Percentiles rank a stretch among this genome's conserved stretches.
Conservation (phyloP, 495 filamentous ascomycete species). For the Xylaria venustula region DNA sequence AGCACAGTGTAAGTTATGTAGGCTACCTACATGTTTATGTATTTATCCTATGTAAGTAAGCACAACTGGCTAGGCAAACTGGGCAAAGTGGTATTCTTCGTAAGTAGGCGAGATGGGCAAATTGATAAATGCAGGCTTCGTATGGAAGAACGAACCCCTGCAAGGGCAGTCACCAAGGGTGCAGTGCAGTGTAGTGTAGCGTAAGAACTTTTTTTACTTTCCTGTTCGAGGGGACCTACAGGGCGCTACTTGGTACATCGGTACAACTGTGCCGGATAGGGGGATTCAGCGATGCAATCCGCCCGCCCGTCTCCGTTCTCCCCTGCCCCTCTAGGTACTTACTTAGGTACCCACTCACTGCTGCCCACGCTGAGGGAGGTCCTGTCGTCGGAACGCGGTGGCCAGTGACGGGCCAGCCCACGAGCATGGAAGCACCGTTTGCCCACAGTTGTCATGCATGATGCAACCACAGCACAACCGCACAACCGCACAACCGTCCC, state of each 20-base stretch:
- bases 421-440: slow-evolving; percentile 10
- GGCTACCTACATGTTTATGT: not conserved
- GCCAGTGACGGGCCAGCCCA: slow-evolving; percentile 2
- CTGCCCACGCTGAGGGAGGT: too few species aligned
- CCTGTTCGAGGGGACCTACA: slow-evolving; percentile 7
- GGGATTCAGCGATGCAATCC: not conserved
- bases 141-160: slow-evolving; percentile 1
- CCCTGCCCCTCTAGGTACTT: not conserved
- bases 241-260: too few species aligned
- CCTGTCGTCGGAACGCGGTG: slow-evolving; percentile 1
- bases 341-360: too few species aligned
- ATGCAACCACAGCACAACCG: too few species aligned
- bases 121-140: slow-evolving; percentile 1
- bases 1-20: too few species aligned
- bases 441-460: slow-evolving; percentile 1
- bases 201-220: not conserved
- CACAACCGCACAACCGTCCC: not conserved
- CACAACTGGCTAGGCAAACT: not conserved
- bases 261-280: slow-evolving; percentile 3
- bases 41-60: too few species aligned
- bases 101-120: not conserved
- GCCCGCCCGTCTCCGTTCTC: not conserved
- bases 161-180: not conserved
- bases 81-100: slow-evolving; percentile 8
- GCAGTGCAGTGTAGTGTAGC: too few species aligned